Evolutionary conservation across 139 green algal species (phyloP).

Genomic region (Coccomyxa sp.): DNA sequence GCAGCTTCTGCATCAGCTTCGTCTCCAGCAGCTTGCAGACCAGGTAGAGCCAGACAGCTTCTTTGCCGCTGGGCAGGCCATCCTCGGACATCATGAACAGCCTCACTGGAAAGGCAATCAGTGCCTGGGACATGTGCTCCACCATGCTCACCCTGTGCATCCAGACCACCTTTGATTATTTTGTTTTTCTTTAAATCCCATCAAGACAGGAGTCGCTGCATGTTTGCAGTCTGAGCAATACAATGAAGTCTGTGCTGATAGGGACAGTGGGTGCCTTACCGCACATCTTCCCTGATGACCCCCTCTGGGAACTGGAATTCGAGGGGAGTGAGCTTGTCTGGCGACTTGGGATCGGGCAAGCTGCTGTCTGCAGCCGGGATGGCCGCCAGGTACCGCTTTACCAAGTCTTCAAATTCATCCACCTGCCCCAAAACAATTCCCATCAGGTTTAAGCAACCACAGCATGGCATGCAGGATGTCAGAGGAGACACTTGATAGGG

Average conservation of each 20-base stretch:
- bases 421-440: constrained; percentile 32
- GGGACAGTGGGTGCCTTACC: constrained; percentile 15
- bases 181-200: not conserved
- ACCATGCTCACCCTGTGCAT: constrained; percentile 54
- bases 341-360: constrained; percentile 3
- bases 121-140: constrained; percentile 47
- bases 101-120: constrained; percentile 59
- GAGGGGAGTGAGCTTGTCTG: constrained; percentile 45
- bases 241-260: too few species aligned
- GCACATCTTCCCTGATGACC: constrained; percentile 64
- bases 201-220: not conserved
- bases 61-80: not conserved
- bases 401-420: constrained; percentile 41
- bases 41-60: too few species aligned
- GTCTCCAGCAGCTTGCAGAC: not conserved
- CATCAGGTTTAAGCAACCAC: not conserved
- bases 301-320: constrained; percentile 60
- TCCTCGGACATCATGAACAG: not conserved
- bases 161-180: not conserved
- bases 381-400: constrained; percentile 59
- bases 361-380: constrained; percentile 23
- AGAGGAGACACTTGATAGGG: not conserved
- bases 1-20: not conserved
- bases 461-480: not conserved
- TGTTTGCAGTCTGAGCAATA: not conserved